Base-by-base conservation (phyloP, 768 basidiomycete species). In the Coprinellus aureogranulatus region DNA sequence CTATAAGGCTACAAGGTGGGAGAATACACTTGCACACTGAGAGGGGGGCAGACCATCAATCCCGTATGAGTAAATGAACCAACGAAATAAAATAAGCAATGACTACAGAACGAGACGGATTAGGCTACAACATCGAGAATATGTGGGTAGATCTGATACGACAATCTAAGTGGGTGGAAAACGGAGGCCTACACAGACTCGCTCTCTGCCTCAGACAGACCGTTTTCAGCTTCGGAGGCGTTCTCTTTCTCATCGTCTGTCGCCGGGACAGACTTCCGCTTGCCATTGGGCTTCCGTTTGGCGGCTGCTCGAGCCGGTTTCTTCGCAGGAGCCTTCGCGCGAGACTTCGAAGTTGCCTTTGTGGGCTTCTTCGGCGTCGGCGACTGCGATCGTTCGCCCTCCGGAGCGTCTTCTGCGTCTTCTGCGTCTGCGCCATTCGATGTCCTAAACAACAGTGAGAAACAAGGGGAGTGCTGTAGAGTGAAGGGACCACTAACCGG, bases 161-260 rank as follows among this genome's bases (percentile, higher is more conserved):
- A 6, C 20, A 6, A 44, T n/a, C 20, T 44, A n/a, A 8, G 41
- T 5, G 41, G 16, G 41, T 10, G 41, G n/a, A n/a, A n/a, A 44
- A 22, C 26, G 8, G 11, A 28, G 6, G 8, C 50, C 30, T 39
- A 25, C 27, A 20, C 3, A 27, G 8, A 34, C 18, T 37, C 50
- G 30, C 50, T 39, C 34, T 52, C 50, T 22, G 31, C 8, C 20
- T 20, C 50, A 3, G 50, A 52, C 4, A 52, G 8, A 39, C 23
- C 50, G 20, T n/a, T 39, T 34, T 52, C 50, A 18, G 28, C n/a
- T 20, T 37, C 31, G 23, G 12, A 20, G 12, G 31, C 50, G 26
- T 54, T 42, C 41, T 54, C 53, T 16, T 54, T 54, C 40, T 56
- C 55, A 26, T 48, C 55, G 8, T 49, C 55, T 26, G 34, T 39